Percentiles rank a stretch among this genome's conserved stretches.
These are phyloP conservation scores for Ramaria rubella DNA, from an alignment of 768 basidiomycete genomes.

Conservation along the genomic window DNA sequence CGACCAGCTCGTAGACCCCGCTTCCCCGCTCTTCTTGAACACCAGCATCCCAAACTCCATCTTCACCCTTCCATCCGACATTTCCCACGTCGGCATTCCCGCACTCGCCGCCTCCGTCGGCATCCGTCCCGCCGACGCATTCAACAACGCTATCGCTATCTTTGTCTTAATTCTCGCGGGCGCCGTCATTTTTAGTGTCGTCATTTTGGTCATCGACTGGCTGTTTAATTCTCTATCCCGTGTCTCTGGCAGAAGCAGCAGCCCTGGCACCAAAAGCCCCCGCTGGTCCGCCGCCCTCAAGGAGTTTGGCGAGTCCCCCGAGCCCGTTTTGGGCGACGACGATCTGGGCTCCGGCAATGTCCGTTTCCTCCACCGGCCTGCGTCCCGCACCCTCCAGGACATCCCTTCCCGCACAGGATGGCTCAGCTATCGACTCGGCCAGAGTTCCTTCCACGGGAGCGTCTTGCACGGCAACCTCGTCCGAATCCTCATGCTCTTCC, in stretches of 20 bases:
- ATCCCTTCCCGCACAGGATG: slow-evolving; percentile 36
- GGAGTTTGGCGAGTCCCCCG: slow-evolving; percentile 6
- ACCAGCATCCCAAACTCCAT: slow-evolving; percentile 59
- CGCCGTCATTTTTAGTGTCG: slow-evolving; percentile 59
- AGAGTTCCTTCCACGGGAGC: slow-evolving; percentile 74
- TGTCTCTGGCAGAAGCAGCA: slow-evolving; percentile 16
- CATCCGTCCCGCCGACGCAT: slow-evolving; percentile 72
- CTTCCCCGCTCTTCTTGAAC: slow-evolving; percentile 76
- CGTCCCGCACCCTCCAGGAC: slow-evolving; percentile 30
- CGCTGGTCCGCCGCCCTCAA: slow-evolving; percentile 1
- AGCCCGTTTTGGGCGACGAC: slow-evolving; percentile 5
- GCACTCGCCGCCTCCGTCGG: slow-evolving; percentile 85
- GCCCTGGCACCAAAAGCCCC: slow-evolving; percentile 25
- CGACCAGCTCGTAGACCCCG: slow-evolving; percentile 61
- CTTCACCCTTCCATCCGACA: slow-evolving; percentile 59
- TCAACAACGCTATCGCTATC: slow-evolving; percentile 72
- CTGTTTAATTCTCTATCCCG: slow-evolving; percentile 34
- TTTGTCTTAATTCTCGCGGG: slow-evolving; percentile 75
- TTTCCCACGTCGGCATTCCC: slow-evolving; percentile 57
- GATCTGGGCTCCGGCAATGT: slow-evolving; percentile 17
- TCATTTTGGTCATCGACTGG: slow-evolving; percentile 70
- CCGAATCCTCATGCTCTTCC: slow-evolving; percentile 85
- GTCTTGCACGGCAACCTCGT: slow-evolving; percentile 87
- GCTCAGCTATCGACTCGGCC: slow-evolving; percentile 52
- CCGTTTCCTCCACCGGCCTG: slow-evolving; percentile 31